These are phyloP conservation scores for Massariosphaeria phaeospora DNA, from an alignment of 495 filamentous ascomycete species.

Conservation along the genomic window DNA sequence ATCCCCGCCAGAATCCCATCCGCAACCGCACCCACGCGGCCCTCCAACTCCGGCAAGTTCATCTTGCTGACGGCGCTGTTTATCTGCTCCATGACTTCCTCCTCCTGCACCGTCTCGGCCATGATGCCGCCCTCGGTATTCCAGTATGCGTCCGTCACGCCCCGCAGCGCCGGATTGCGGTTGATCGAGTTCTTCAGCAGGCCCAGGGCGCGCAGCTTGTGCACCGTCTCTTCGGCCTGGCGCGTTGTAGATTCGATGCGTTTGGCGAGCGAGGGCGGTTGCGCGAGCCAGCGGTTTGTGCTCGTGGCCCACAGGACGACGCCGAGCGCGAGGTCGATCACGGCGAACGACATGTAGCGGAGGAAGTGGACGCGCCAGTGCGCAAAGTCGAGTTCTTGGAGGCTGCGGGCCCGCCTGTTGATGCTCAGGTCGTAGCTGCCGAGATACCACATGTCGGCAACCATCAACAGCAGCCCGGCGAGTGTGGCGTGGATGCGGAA, in stretches of 20 bases:
- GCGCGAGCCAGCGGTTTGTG: slow-evolving; percentile 66
- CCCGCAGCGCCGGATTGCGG: slow-evolving; percentile 52
- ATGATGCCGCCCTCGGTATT: slow-evolving; percentile 41
- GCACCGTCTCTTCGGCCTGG: slow-evolving; percentile 44
- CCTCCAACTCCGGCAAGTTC: slow-evolving; percentile 48
- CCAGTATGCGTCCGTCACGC: slow-evolving; percentile 56
- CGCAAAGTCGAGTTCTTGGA: slow-evolving; percentile 58
- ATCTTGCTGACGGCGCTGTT: slow-evolving; percentile 47
- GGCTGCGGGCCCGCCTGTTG: slow-evolving; percentile 55
- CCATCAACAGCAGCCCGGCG: slow-evolving; percentile 53
- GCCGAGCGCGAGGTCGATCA: slow-evolving; percentile 58
- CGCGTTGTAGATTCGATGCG: slow-evolving; percentile 44
- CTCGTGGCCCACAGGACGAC: slow-evolving; percentile 63
- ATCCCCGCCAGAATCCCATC: slow-evolving; percentile 41
- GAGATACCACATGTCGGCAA: slow-evolving; percentile 59
- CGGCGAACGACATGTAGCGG: slow-evolving; percentile 55
- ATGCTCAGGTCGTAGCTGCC: slow-evolving; percentile 55
- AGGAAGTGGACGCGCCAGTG: slow-evolving; percentile 61
- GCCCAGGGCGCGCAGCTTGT: slow-evolving; percentile 52
- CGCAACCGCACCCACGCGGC: slow-evolving; percentile 54
- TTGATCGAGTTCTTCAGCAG: slow-evolving; percentile 55
- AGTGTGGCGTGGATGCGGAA: slow-evolving; percentile 71
- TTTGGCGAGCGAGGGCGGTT: slow-evolving; percentile 49
- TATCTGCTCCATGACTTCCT: slow-evolving; percentile 53
- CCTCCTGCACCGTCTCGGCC: slow-evolving; percentile 45